Evolutionary conservation across 164 flowering plant genomes (phyloP).

Genomic region (Tetrastigma voinierianum): DNA sequence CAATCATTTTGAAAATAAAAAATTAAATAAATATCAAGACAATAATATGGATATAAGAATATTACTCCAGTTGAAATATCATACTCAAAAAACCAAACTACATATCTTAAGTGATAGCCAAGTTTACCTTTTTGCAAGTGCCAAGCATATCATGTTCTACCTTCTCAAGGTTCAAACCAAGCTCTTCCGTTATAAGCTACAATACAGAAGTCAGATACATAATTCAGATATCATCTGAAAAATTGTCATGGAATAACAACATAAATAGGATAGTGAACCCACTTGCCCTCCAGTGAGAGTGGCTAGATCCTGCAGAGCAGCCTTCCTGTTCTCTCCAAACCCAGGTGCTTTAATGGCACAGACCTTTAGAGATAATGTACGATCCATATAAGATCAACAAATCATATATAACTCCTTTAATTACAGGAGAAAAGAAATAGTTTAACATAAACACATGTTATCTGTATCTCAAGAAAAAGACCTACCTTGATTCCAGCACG

Average conservation of each 20-base stretch:
- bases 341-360: conserved; percentile 97
- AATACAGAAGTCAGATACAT: conserved; percentile 4
- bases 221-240: not conserved
- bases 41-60: not conserved
- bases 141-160: conserved; percentile 75
- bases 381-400: conserved; percentile 8
- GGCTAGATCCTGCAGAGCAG: conserved; percentile 80
- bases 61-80: not conserved
- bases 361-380: conserved; percentile 39
- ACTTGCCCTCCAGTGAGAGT: conserved; percentile 77
- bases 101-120: not conserved
- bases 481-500: conserved; percentile 95
- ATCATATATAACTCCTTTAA: not conserved
- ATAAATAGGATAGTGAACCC: conserved; percentile 5
- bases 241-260: not conserved
- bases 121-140: conserved; percentile 69
- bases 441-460: not conserved
- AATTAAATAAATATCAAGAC: not conserved
- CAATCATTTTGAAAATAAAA: not conserved
- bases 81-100: not conserved
- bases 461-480: not conserved
- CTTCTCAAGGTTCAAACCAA: conserved; percentile 84
- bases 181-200: conserved; percentile 81
- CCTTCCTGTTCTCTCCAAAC: conserved; percentile 94
- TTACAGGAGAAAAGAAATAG: not conserved